Base-by-base conservation (phyloP, 306 rosid species). In the Malus sylvestris region DNA sequence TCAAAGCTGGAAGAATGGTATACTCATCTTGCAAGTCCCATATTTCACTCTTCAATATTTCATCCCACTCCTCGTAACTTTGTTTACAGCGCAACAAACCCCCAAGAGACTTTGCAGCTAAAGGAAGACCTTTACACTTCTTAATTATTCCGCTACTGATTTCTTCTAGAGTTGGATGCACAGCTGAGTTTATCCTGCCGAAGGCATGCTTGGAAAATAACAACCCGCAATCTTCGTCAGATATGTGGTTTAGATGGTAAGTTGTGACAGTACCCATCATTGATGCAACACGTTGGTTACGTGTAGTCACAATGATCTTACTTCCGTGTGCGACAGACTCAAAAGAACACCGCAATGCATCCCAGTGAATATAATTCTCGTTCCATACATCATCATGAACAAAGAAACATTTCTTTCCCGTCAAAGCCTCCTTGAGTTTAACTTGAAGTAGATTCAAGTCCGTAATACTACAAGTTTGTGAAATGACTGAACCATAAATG, bases 61-160 rank as follows among this genome's bases (percentile, higher is more conserved):
- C 18, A 15, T 67, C 71, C n/a, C 30, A 67, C 5, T 40, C 27
- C 9, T 67, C 20, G 27, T 13, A 11, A 11, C 22, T 38, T 19
- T 23, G 4, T 35, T 67, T 3, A 19, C 3, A 0, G 16, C 32
- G 33, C 18, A 10, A 44, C 18, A 38, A 12, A 42, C 20, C 32
- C 6, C 29, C 5, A 20, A 67, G 1, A 10, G 51, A 20, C 4
- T 33, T 40, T 67, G 18, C 29, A 67, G 55, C 71, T 35, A 67
- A 67, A 5, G 71, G 71, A 35, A 82, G 33, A 35, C 76, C 74
- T 3, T 22, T 33, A 52, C 83, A 75, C 30, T 66, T 83, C 2
- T 0, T n/a, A 23, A 75, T 33, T 2, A 79, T 75, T 42, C 71
- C 18, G 10, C 60, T 3, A 11, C 79, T 78, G 14, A 83, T 75